Percentiles rank a stretch among this genome's conserved stretches.
Evolutionary conservation across 169 alveolate genomes (phyloP).

Genomic region (Eimeria praecox): DNA sequence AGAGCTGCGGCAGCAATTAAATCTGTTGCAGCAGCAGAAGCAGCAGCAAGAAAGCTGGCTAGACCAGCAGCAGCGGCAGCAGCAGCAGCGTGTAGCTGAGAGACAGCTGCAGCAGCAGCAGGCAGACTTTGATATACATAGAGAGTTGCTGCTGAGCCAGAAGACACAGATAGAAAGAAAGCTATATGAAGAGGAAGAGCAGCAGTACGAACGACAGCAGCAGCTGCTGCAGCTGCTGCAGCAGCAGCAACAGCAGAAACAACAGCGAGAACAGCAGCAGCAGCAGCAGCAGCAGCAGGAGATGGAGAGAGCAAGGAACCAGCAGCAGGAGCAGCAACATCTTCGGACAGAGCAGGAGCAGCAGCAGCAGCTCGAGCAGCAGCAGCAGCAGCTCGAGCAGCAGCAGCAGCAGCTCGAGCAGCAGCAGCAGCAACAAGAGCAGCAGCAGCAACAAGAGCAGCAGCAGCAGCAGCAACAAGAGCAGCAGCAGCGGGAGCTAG

Average conservation of each 20-base stretch:
- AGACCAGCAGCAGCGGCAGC: background rate
- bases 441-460: background rate
- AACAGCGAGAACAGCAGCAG: background rate
- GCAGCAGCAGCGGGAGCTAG: slow-evolving; percentile 48
- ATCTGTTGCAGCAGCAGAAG: background rate
- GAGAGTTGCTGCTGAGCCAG: background rate
- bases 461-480: slow-evolving; percentile 1
- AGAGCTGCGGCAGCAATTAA: background rate
- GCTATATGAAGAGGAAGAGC: slow-evolving; percentile 5
- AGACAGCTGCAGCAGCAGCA: background rate
- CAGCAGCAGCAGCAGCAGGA: slow-evolving; percentile 39
- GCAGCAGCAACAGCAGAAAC: slow-evolving; percentile 20
- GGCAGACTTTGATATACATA: background rate
- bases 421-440: background rate
- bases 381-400: background rate
- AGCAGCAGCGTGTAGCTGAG: background rate
- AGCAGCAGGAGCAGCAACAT: background rate
- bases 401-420: background rate
- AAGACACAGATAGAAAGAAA: background rate
- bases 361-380: slow-evolving; percentile 47
- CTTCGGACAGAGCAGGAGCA: slow-evolving; percentile 31
- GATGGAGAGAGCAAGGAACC: background rate
- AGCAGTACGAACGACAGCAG: background rate
- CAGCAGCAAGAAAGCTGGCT: background rate
- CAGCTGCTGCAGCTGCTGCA: background rate